phyloP scores from a whole-genome alignment of 2,329 filamentous ascomycete species.

The Epichloe gansuensis region DNA sequence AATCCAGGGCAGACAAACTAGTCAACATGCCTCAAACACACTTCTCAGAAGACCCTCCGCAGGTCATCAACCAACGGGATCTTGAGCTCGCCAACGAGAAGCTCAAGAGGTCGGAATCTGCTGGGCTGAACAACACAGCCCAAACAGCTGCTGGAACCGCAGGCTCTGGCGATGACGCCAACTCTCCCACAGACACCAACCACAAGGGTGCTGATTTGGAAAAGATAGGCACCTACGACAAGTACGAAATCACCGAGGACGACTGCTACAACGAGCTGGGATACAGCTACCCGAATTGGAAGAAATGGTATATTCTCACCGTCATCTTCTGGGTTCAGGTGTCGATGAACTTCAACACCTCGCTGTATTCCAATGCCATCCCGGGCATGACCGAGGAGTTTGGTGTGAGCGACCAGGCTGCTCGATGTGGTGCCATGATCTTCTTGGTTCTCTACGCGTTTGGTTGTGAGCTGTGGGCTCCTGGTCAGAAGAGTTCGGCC shows the following conservation, averaged over 20 bases:
- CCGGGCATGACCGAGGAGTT: slow-evolving; percentile 56
- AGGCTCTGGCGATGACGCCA: slow-evolving; percentile 7
- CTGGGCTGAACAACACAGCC: background rate
- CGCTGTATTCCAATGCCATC: slow-evolving; percentile 59
- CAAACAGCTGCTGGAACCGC: slow-evolving; percentile 1
- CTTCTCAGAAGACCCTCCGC: slow-evolving; percentile 24
- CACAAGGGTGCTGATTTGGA: slow-evolving; percentile 15
- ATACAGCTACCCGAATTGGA: slow-evolving; percentile 45
- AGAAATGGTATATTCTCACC: slow-evolving; percentile 63
- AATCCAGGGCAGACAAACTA: background rate
- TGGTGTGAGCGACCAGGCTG: slow-evolving; percentile 53
- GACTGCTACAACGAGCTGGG: slow-evolving; percentile 57
- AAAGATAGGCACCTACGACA: slow-evolving; percentile 26
- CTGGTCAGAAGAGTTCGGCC: slow-evolving; percentile 73
- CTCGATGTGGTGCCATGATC: slow-evolving; percentile 62
- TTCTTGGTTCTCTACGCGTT: slow-evolving; percentile 75
- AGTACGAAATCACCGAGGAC: slow-evolving; percentile 36
- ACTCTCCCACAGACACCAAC: slow-evolving; percentile 20
- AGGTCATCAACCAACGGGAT: slow-evolving; percentile 24
- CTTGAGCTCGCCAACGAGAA: slow-evolving; percentile 24
- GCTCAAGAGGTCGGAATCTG: slow-evolving; percentile 19
- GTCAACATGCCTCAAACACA: slow-evolving; percentile 19
- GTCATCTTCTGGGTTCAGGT: slow-evolving; percentile 63
- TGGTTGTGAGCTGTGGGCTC: slow-evolving; percentile 79
- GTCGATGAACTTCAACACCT: slow-evolving; percentile 72